phyloP scores from a whole-genome alignment of 352 stramenopile genomes.

The Pythium scleroteichum region DNA sequence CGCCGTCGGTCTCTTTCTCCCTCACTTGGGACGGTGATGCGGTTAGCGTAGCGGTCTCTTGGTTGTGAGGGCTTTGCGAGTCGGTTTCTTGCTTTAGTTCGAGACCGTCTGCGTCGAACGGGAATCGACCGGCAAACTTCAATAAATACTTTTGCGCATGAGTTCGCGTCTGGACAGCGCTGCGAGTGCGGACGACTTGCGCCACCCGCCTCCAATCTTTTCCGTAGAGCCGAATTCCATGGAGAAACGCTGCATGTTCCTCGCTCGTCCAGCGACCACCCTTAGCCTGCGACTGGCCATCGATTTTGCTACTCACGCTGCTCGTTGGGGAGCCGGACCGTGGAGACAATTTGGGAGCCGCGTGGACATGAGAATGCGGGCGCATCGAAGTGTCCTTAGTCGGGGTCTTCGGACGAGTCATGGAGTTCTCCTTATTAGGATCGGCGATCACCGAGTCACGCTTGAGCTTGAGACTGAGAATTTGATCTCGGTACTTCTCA shows the following conservation, averaged over 20 bases:
- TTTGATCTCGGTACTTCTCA: conserved; percentile 87
- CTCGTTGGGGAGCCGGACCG: conserved; percentile 7
- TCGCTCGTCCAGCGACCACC: conserved; percentile 87
- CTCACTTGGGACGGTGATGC: not conserved
- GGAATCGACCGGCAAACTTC: conserved; percentile 85
- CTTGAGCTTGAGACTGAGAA: conserved; percentile 80
- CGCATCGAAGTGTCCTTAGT: conserved; percentile 22
- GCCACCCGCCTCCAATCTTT: conserved; percentile 87
- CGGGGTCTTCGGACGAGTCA: conserved; percentile 55
- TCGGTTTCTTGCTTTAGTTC: conserved; percentile 16
- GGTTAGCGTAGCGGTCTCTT: not conserved
- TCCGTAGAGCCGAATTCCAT: conserved; percentile 85
- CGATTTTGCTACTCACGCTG: conserved; percentile 7
- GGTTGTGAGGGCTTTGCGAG: not conserved
- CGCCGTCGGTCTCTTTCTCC: conserved; percentile 18
- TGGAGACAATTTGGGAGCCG: conserved; percentile 26
- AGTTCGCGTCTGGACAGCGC: conserved; percentile 86
- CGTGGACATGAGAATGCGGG: conserved; percentile 16
- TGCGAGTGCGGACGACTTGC: conserved; percentile 80
- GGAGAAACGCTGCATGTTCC: conserved; percentile 84
- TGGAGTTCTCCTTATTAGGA: conserved; percentile 78
- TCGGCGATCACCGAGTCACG: conserved; percentile 85
- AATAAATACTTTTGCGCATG: conserved; percentile 93
- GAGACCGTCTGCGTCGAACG: conserved; percentile 49
- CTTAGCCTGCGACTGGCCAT: conserved; percentile 45